A percentile compares a stretch with the other conserved stretches of the same genome.
Conservation (phyloP, 2,329 filamentous ascomycete genomes). For the Venturia carpophila region DNA sequence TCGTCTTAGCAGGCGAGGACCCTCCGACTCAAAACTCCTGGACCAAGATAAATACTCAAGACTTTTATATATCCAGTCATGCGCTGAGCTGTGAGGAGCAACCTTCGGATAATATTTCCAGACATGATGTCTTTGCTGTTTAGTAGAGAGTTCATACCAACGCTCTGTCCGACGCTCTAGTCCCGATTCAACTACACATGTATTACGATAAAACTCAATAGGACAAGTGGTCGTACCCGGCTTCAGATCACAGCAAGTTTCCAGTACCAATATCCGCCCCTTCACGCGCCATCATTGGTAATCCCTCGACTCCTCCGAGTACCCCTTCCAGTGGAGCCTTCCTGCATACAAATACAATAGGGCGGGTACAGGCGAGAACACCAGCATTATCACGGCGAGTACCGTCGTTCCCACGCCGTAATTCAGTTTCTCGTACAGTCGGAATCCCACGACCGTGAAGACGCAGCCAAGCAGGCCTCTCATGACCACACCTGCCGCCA, state of each 20-base stretch:
- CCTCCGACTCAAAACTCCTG: too few species aligned
- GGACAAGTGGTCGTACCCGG: background rate
- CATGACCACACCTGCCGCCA: conserved; percentile 10
- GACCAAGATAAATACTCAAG: too few species aligned
- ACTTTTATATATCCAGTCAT: too few species aligned
- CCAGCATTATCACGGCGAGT: conserved; percentile 31
- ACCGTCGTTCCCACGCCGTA: conserved; percentile 37
- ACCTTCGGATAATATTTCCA: too few species aligned
- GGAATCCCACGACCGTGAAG: conserved; percentile 37
- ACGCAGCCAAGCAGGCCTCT: conserved; percentile 26
- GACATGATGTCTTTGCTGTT: too few species aligned
- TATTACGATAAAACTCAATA: too few species aligned
- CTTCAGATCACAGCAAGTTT: background rate
- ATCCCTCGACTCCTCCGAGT: background rate
- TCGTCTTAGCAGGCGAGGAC: too few species aligned
- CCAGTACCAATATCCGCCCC: background rate
- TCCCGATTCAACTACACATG: too few species aligned
- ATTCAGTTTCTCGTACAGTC: conserved; percentile 33
- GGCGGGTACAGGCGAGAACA: conserved; percentile 42
- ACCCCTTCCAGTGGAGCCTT: conserved; percentile 37
- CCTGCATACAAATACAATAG: conserved; percentile 45
- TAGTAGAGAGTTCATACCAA: too few species aligned
- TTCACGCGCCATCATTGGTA: background rate
- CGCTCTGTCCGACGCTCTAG: too few species aligned
- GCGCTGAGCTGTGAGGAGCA: too few species aligned